These are phyloP conservation scores for Aaosphaeria pasadenensis DNA, from an alignment of 2,329 filamentous ascomycete species.

Conservation along the genomic window DNA sequence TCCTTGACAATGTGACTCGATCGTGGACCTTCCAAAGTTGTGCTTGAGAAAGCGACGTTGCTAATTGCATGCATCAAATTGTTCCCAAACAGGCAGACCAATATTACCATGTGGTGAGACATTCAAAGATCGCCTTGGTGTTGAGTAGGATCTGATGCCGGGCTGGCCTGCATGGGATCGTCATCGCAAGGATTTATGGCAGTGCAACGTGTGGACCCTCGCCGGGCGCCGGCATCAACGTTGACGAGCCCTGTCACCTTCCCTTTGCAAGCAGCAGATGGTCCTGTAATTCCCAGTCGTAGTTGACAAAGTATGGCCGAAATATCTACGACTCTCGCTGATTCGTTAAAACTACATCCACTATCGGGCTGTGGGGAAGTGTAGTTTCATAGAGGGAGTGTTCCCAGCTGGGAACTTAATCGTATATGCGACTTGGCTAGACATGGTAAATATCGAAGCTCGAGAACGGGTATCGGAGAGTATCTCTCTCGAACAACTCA, in stretches of 20 bases:
- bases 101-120: constrained; percentile 15
- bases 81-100: constrained; percentile 8
- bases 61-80: constrained; percentile 11
- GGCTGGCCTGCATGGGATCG: constrained; percentile 8
- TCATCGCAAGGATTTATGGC: constrained; percentile 5
- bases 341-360: too few relatives aligned
- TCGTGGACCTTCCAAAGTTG: constrained; percentile 13
- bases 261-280: background rate
- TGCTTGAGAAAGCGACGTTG: constrained; percentile 2
- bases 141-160: constrained; percentile 10
- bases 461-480: too few relatives aligned
- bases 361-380: too few relatives aligned
- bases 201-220: constrained; percentile 4
- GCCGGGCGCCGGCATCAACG: background rate
- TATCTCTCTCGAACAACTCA: too few relatives aligned
- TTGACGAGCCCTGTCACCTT: background rate
- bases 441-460: too few relatives aligned
- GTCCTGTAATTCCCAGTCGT: too few relatives aligned
- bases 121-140: constrained; percentile 5
- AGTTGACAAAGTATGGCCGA: too few relatives aligned
- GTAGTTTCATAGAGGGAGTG: too few relatives aligned
- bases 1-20: too few relatives aligned
- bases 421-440: too few relatives aligned
- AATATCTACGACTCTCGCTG: too few relatives aligned
- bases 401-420: too few relatives aligned